Evolutionary conservation across 2,329 filamentous ascomycete genomes (phyloP).

Genomic region (Ophiostoma piceae): DNA sequence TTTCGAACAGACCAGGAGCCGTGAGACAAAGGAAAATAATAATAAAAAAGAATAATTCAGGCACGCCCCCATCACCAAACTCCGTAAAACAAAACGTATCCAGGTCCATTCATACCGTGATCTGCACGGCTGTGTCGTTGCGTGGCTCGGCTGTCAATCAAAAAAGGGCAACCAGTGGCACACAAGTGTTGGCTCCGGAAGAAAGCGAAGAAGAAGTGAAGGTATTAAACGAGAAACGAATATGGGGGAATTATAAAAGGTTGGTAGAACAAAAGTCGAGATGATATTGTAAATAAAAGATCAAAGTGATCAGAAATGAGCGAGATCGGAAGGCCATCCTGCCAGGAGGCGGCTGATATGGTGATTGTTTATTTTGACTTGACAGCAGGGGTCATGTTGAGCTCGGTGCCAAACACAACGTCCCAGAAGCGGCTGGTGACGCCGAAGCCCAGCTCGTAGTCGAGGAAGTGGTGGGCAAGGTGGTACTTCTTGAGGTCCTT

Average conservation of each 20-base stretch:
- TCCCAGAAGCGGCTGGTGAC: conserved; percentile 98
- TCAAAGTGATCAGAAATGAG: background rate
- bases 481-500: conserved; percentile 95
- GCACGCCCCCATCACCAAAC: conserved; percentile 14
- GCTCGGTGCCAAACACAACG: conserved; percentile 79
- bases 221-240: conserved; percentile 5
- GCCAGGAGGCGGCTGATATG: conserved; percentile 26
- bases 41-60: background rate
- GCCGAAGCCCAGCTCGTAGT: conserved; percentile 95
- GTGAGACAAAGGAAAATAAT: conserved; percentile 5
- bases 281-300: background rate
- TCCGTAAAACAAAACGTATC: conserved; percentile 15
- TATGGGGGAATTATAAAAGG: background rate
- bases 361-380: conserved; percentile 38
- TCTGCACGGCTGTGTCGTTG: conserved; percentile 12
- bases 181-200: conserved; percentile 2
- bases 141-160: conserved; percentile 3
- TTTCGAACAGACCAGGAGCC: conserved; percentile 7
- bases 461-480: conserved; percentile 92
- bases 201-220: conserved; percentile 10
- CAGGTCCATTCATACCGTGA: conserved; percentile 13
- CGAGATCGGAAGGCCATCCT: background rate
- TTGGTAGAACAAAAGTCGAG: conserved; percentile 13
- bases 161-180: conserved; percentile 6
- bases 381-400: conserved; percentile 39